phyloP scores from a whole-genome alignment of 2,329 filamentous ascomycete genomes.

The Fusarium metavorans region DNA sequence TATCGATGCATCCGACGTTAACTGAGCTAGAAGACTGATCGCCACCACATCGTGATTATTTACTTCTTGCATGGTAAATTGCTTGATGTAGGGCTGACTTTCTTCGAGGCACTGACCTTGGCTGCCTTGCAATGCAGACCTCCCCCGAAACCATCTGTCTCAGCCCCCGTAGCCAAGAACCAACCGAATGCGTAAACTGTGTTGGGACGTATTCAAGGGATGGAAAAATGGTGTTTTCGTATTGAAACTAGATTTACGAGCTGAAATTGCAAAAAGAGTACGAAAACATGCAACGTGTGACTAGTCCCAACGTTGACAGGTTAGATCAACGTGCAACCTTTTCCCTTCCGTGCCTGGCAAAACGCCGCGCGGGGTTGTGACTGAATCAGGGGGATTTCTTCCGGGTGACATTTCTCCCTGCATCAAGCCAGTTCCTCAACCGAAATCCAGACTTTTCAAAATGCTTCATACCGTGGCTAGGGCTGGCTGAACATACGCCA shows the following conservation, averaged over 20 bases:
- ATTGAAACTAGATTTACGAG: neutral
- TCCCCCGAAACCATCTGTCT: neutral
- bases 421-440: neutral
- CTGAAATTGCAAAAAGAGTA: neutral
- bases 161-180: neutral
- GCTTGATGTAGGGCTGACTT: neutral
- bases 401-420: neutral
- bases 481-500: neutral
- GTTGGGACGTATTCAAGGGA: neutral
- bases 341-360: neutral
- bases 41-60: neutral
- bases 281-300: neutral
- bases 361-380: neutral
- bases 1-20: neutral
- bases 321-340: neutral
- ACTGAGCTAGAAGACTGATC: too few species aligned
- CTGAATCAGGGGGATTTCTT: neutral
- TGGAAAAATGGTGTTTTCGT: neutral
- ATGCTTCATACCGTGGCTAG: neutral
- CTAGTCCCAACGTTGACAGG: neutral
- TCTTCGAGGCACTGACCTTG: neutral
- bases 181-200: neutral
- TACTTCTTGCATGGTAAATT: neutral
- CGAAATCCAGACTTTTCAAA: neutral
- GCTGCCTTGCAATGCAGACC: neutral